These are phyloP conservation scores for Paramecium pentaurelia DNA, from an alignment of 73 alveolate genomes.

Conservation along the genomic window DNA sequence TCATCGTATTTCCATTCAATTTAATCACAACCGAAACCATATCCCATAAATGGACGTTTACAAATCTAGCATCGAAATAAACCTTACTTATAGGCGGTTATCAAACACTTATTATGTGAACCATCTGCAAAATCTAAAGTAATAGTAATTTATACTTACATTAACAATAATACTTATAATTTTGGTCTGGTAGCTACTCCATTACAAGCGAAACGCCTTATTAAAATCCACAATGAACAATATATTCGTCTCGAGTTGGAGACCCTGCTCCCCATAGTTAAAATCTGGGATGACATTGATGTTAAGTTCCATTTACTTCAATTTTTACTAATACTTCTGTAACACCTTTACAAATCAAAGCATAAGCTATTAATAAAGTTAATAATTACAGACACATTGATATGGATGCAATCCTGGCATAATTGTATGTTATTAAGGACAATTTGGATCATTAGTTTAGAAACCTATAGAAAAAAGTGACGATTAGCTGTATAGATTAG, in stretches of 20 bases:
- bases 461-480: no score
- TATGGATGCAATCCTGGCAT: not conserved
- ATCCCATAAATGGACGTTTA: not conserved
- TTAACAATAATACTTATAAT: not conserved
- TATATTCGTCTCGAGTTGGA: not conserved
- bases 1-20: not conserved
- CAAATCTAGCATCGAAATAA: not conserved
- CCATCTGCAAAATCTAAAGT: not conserved
- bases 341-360: not conserved
- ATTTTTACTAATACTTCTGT: not conserved
- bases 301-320: not conserved
- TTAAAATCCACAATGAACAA: not conserved
- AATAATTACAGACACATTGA: not conserved
- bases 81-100: not conserved
- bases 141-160: not conserved
- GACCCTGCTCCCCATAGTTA: not conserved
- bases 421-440: not conserved
- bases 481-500: no score
- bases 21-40: not conserved
- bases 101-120: not conserved
- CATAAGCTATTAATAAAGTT: not conserved
- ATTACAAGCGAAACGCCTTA: not conserved
- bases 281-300: not conserved
- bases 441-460: no score
- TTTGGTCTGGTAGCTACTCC: not conserved